Evolutionary conservation across 257 asterid species (phyloP).

Genomic region (Schizonepeta tenuifolia): DNA sequence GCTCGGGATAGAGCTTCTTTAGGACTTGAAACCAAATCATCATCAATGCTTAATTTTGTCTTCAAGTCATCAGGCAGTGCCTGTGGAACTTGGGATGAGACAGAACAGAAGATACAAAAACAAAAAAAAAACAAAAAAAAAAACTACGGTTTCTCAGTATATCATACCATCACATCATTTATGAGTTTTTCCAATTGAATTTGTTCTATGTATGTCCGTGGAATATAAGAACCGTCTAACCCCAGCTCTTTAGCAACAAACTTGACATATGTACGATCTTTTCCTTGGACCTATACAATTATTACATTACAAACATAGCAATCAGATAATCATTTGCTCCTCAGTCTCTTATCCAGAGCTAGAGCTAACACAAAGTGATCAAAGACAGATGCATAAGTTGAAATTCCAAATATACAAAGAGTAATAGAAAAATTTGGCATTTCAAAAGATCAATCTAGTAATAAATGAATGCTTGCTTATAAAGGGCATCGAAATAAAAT

Average conservation of each 20-base stretch:
- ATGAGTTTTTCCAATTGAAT: constrained; percentile 96
- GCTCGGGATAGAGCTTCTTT: constrained; percentile 98
- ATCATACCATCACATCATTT: constrained; percentile 88
- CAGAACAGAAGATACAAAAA: constrained; percentile 23
- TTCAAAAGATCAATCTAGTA: constrained; percentile 27
- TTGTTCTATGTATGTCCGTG: constrained; percentile 96
- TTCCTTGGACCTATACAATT: constrained; percentile 83
- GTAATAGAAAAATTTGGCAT: constrained; percentile 16
- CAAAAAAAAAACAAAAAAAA: constrained; percentile 21
- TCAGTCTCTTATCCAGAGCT: constrained; percentile 12
- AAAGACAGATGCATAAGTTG: constrained; percentile 2
- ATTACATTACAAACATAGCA: constrained; percentile 29
- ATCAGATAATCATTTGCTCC: constrained; percentile 29
- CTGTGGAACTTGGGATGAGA: constrained; percentile 47
- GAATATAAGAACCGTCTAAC: constrained; percentile 85
- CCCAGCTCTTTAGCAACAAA: constrained; percentile 78
- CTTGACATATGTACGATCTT: constrained; percentile 79
- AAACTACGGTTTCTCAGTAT: constrained; percentile 16
- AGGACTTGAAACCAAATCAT: constrained; percentile 84
- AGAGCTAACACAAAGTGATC: constrained; percentile 16
- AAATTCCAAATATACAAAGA: constrained; percentile 1
- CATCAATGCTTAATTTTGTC: constrained; percentile 94
- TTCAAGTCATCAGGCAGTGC: constrained; percentile 92
- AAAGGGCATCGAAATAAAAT: constrained; percentile 10
- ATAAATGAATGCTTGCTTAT: neutral